Conservation (phyloP, 2,329 filamentous ascomycete species). For the Cladosporium phlei region DNA sequence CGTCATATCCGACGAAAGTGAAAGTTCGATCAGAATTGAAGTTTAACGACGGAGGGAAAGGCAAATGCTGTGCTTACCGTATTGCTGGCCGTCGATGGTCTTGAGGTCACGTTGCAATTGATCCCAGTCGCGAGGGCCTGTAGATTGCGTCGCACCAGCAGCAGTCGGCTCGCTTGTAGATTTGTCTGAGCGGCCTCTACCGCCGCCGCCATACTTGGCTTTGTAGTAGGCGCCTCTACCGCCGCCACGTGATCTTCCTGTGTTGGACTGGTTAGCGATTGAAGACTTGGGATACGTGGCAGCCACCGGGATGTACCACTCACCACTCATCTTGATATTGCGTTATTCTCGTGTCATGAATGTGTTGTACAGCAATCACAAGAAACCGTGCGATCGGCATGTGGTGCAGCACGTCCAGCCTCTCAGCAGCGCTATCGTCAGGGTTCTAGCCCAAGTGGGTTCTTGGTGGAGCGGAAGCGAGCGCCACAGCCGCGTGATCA, state of each 20-base stretch:
- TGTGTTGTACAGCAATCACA: background rate
- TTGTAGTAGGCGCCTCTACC: slow-evolving; percentile 29
- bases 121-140: slow-evolving; percentile 21
- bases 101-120: slow-evolving; percentile 21
- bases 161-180: slow-evolving; percentile 1
- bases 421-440: background rate
- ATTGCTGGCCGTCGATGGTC: slow-evolving; percentile 28
- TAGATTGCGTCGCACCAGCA: background rate
- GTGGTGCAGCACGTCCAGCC: background rate
- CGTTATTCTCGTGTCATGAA: background rate
- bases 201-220: slow-evolving; percentile 24
- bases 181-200: slow-evolving; percentile 15
- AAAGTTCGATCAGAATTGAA: background rate
- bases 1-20: background rate
- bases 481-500: background rate
- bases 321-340: slow-evolving; percentile 17
- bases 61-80: slow-evolving; percentile 23
- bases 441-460: slow-evolving; percentile 6
- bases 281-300: too few species aligned
- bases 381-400: background rate
- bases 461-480: background rate
- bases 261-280: too few species aligned
- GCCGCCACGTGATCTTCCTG: slow-evolving; percentile 19
- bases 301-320: too few species aligned
- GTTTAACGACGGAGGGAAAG: background rate